Percentiles rank a stretch among this genome's conserved stretches.
Conservation (phyloP, 192 early-diverging fungal genomes). For the Coemansia sp. region DNA sequence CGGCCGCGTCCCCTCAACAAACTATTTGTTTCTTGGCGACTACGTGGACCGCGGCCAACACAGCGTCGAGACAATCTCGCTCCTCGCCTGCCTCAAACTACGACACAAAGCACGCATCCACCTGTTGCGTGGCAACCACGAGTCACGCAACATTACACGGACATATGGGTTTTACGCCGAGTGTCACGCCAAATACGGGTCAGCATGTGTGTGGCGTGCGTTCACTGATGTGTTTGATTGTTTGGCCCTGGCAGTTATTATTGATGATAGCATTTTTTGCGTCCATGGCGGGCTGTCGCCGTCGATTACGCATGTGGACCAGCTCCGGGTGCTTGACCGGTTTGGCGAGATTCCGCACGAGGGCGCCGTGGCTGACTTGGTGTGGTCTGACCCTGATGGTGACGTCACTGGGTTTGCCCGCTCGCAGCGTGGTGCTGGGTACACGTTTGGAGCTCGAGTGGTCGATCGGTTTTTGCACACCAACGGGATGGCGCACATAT, state of each 20-base stretch:
- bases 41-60: constrained; percentile 99
- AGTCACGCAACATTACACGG: constrained; percentile 98
- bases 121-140: constrained; percentile 97
- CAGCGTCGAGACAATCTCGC: constrained; percentile 95
- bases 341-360: constrained; percentile 90
- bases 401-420: constrained; percentile 88
- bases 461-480: constrained; percentile 88
- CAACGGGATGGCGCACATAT: constrained; percentile 94
- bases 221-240: constrained; percentile 99
- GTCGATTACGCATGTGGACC: constrained; percentile 93
- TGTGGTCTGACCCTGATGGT: constrained; percentile 90
- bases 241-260: constrained; percentile 91
- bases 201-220: constrained; percentile 96
- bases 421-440: constrained; percentile 83
- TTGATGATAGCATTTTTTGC: constrained; percentile 98
- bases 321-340: constrained; percentile 92
- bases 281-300: constrained; percentile 97
- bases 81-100: constrained; percentile 94
- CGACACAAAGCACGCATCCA: constrained; percentile 89
- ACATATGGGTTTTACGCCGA: constrained; percentile 99
- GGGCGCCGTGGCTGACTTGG: constrained; percentile 83
- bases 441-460: constrained; percentile 87
- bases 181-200: constrained; percentile 97
- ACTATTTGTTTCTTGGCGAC: constrained; percentile 99
- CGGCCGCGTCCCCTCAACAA: constrained; percentile 94